phyloP scores from a whole-genome alignment of 768 basidiomycete species.

The Clitopilus passeckerianus region DNA sequence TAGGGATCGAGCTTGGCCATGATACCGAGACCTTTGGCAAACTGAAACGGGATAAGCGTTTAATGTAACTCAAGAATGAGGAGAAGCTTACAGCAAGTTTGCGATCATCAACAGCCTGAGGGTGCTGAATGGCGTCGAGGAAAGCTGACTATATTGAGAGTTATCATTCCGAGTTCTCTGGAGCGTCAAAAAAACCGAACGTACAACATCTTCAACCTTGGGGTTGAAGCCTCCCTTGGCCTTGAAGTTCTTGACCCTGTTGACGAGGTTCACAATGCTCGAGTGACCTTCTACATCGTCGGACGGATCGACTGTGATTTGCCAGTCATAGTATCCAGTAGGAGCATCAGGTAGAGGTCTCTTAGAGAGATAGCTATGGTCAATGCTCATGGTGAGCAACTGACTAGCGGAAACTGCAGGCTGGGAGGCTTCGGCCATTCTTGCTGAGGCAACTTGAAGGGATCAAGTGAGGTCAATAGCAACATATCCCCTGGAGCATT shows the following conservation, averaged over 20 bases:
- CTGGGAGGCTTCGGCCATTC: neutral
- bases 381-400: slow-evolving; percentile 22
- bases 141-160: slow-evolving; percentile 19
- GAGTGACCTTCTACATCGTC: slow-evolving; percentile 26
- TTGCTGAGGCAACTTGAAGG: no score
- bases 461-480: no score
- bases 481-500: no score
- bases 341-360: slow-evolving; percentile 34
- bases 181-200: neutral
- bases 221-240: slow-evolving; percentile 18
- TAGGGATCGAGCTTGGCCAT: slow-evolving; percentile 19
- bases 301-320: slow-evolving; percentile 24
- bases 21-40: slow-evolving; percentile 20
- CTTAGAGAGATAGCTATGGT: slow-evolving; percentile 27
- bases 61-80: neutral
- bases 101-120: slow-evolving; percentile 38
- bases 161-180: no score
- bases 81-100: slow-evolving; percentile 19
- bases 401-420: slow-evolving; percentile 16
- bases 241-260: slow-evolving; percentile 16
- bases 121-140: slow-evolving; percentile 20
- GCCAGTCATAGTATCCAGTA: slow-evolving; percentile 41
- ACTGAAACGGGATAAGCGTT: slow-evolving; percentile 12
- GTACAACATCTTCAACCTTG: slow-evolving; percentile 17
- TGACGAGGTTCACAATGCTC: slow-evolving; percentile 24